Percentiles rank a stretch among this genome's conserved stretches.
Conservation (phyloP, 148 eudicot species). For the Amaranthus hypochondriacus region DNA sequence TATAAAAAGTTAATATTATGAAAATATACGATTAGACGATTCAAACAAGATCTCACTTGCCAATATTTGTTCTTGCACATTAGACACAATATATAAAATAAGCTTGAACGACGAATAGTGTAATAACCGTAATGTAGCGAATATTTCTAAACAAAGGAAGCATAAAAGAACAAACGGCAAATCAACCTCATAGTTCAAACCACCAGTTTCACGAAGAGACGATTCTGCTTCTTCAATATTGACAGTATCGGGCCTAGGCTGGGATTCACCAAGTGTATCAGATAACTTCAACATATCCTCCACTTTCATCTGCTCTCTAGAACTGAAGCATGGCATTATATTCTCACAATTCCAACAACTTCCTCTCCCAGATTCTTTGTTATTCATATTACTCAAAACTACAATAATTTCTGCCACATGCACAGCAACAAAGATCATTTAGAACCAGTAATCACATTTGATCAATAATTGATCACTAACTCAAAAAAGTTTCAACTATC, state of each 20-base stretch:
- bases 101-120: too few species aligned
- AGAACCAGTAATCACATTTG: neutral
- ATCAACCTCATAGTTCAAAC: constrained; percentile 76
- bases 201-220: constrained; percentile 80
- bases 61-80: too few species aligned
- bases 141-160: too few species aligned
- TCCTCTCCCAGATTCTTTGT: constrained; percentile 23
- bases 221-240: constrained; percentile 93
- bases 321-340: constrained; percentile 68
- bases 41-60: too few species aligned
- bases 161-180: constrained; percentile 5
- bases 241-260: constrained; percentile 47
- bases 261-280: constrained; percentile 44
- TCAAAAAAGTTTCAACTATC: neutral
- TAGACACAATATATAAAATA: too few species aligned
- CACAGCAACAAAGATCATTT: constrained; percentile 14
- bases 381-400: constrained; percentile 36
- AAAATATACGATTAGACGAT: too few species aligned
- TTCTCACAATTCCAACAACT: constrained; percentile 25
- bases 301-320: constrained; percentile 47
- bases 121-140: too few species aligned
- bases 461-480: neutral
- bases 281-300: constrained; percentile 45
- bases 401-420: constrained; percentile 24
- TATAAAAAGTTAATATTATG: too few species aligned